phyloP scores from a whole-genome alignment of 768 basidiomycete species.

The Tephrocybe sp. region DNA sequence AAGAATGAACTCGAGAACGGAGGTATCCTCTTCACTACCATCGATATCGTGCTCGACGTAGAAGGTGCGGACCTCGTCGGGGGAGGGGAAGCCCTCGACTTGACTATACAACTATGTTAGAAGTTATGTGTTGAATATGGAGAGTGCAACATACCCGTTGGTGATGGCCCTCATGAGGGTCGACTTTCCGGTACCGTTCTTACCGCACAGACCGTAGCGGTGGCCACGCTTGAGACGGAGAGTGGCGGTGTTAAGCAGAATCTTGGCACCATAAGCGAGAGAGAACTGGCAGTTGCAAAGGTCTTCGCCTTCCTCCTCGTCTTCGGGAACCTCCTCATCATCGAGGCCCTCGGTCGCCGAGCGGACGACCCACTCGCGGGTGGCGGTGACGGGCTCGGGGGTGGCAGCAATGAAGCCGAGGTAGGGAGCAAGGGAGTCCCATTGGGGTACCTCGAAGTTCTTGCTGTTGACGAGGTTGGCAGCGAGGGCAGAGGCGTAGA shows the following conservation, averaged over 20 bases:
- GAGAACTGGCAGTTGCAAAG: constrained; percentile 99
- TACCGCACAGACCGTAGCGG: constrained; percentile 97
- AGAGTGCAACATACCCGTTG: constrained; percentile 55
- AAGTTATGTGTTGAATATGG: constrained; percentile 12
- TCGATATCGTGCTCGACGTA: constrained; percentile 99
- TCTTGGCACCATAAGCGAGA: constrained; percentile 98
- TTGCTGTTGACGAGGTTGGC: constrained; percentile 86
- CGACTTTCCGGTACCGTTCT: constrained; percentile 98
- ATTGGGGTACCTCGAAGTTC: constrained; percentile 88
- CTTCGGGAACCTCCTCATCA: constrained; percentile 68
- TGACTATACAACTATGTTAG: constrained; percentile 48
- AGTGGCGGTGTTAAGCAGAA: constrained; percentile 92
- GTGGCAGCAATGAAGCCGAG: constrained; percentile 62
- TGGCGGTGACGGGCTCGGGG: constrained; percentile 66
- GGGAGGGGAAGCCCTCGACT: constrained; percentile 98
- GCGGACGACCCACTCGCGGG: constrained; percentile 87
- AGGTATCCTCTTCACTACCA: constrained; percentile 89
- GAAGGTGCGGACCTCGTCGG: constrained; percentile 96
- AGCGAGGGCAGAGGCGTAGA: constrained; percentile 79
- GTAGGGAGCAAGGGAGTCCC: constrained; percentile 82
- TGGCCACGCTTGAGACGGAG: constrained; percentile 98
- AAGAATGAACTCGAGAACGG: constrained; percentile 87
- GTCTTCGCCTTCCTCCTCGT: constrained; percentile 98
- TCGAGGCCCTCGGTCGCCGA: constrained; percentile 79
- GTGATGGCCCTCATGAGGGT: constrained; percentile 92